Base-by-base conservation (phyloP, 306 rosid species). In the Vachellia collinsii region DNA sequence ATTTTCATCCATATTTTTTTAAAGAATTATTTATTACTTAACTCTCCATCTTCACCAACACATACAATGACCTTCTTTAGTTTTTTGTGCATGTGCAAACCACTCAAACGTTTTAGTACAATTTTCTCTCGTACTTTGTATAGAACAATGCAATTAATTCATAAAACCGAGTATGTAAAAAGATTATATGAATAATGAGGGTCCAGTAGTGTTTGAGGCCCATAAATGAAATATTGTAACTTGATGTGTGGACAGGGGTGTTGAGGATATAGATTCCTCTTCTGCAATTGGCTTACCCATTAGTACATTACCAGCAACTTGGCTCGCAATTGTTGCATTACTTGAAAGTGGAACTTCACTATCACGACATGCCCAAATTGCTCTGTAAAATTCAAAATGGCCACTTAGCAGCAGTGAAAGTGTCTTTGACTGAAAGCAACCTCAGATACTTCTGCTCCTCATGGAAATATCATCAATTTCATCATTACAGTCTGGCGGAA, bases 351-450 rank as follows among this genome's bases (percentile, higher is more conserved):
- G 74, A 77, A 66, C 11, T 1, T 83, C 82, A 72, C 43, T 36
- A 53, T 34, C 70, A 58, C 1, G 25, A 19, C 41, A 56, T 83
- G 66, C 66, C 6, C 0, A 23, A 4, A 23, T 61, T 23, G 13
- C 37, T 61, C 11, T 25, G 46, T 78, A n/a, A 8, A 4, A 11
- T 53, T 77, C 29, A 10, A 11, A 51, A 62, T 10, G 64, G 78
- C 6, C 16, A 22, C 11, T 42, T n/a, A 44, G 1, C 37, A 29
- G 34, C 37, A 78, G 76, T 20, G 78, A 77, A 82, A 77, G 75
- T 71, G 47, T 58, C 77, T 79, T 74, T 68, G 17, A 48, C 61
- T 59, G 68, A 59, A 79, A 79, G 77, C 68, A 79, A 79, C 71
- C 4, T 3, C 3, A 78, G 70, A 84, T 79, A 75, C 79, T 79